These are phyloP conservation scores for Apostasia ramifera DNA, from an alignment of 106 monocot genomes.

Conservation along the genomic window DNA sequence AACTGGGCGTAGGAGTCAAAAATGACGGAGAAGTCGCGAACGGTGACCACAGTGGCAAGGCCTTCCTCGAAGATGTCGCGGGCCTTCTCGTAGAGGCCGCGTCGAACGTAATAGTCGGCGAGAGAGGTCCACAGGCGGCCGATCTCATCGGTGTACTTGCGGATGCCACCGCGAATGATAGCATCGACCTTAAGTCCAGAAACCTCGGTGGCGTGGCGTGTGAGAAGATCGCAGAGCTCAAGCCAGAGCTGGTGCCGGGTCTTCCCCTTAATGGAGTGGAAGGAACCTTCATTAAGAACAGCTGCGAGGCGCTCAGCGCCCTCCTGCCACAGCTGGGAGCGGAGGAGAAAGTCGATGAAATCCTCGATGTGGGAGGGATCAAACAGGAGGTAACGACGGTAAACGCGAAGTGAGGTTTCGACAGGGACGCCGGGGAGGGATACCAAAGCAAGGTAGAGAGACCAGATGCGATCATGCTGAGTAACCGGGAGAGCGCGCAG, in stretches of 20 bases:
- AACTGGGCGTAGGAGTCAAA: slow-evolving; percentile 89
- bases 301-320: slow-evolving; percentile 70
- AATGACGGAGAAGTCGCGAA: slow-evolving; percentile 81
- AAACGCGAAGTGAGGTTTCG: slow-evolving; percentile 78
- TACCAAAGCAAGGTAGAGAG: slow-evolving; percentile 59
- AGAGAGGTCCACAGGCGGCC: slow-evolving; percentile 90
- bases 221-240: slow-evolving; percentile 83
- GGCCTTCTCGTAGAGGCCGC: slow-evolving; percentile 87
- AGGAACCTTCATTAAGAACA: slow-evolving; percentile 67
- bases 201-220: slow-evolving; percentile 74
- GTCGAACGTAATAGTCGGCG: slow-evolving; percentile 83
- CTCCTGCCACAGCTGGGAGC: slow-evolving; percentile 84
- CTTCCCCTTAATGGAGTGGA: slow-evolving; percentile 85
- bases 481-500: slow-evolving; percentile 84
- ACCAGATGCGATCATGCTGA: slow-evolving; percentile 90
- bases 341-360: slow-evolving; percentile 79
- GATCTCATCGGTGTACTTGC: slow-evolving; percentile 78
- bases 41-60: slow-evolving; percentile 67
- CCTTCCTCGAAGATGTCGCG: slow-evolving; percentile 92
- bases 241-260: slow-evolving; percentile 89
- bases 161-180: slow-evolving; percentile 84
- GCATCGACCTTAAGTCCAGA: slow-evolving; percentile 90
- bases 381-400: slow-evolving; percentile 63
- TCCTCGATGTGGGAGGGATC: slow-evolving; percentile 96
- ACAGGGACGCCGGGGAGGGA: slow-evolving; percentile 68